Base-by-base conservation (phyloP, 2,329 filamentous ascomycete genomes). In the Neofusicoccum cordaticola region DNA sequence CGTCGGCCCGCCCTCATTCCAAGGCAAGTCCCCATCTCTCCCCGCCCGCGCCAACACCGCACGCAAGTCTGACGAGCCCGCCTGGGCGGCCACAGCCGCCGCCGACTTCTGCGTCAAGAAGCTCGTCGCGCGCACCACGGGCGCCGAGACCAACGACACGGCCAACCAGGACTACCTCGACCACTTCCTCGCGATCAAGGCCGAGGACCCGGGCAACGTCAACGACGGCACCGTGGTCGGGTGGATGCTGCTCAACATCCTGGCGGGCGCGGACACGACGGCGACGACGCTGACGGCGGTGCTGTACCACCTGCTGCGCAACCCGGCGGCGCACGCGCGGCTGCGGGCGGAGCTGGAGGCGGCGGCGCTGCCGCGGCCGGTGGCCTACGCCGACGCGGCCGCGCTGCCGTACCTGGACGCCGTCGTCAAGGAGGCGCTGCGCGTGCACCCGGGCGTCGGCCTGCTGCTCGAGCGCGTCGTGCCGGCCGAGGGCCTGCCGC, bases 381-480 rank as follows among this genome's bases (percentile, higher is more conserved):
- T 64, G 71, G 67, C 9, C 67, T 72, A 60, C 66, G 73, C 64
- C 72, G 73, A 67, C 58, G 73, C 62, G 48, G 27, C 70, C 44
- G 68, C 72, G 35, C 71, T 74, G 5, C 72, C 74, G 2, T 75
- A 74, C 42, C 71, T 74, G 3, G 69, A 68, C 13, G 75, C 74
- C 39, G 69, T 75, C n/a, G 65, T 79, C 50, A 78, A 77, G 64
- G 78, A 79, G 64, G 72, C 74, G 0, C 69, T 78, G 67, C 70
- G 78, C 5, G 63, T 78, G 19, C 74, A 78, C 53, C 77, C 78
- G 0, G 69, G 73, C 1, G 70, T 75, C 0, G 74, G 73, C 1
- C 70, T 71, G 45, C 70, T 71, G 12, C 69, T 74, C n/a, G 69
- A 70, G 2, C 71, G 74, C 3, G 69, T 74, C 6, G 71, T 67